Percentiles rank a stretch among this genome's conserved stretches.
Evolutionary conservation across 1,284 basidiomycete species (phyloP).

Genomic region (Polyporus tsugae): DNA sequence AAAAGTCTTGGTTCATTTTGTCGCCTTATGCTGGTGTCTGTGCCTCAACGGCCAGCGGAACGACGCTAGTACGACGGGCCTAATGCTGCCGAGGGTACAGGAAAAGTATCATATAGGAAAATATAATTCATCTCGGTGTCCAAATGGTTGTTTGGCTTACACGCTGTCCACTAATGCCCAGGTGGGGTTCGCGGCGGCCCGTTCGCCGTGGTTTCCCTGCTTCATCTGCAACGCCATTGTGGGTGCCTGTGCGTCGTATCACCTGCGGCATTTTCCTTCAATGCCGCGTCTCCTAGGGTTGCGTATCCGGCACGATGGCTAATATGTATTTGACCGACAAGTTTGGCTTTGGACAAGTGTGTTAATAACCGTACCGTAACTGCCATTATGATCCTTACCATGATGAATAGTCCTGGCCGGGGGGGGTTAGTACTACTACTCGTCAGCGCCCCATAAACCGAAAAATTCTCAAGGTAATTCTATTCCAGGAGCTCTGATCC

Average conservation of each 20-base stretch:
- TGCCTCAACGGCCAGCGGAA: slow-evolving; percentile 66
- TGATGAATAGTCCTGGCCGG: slow-evolving; percentile 39
- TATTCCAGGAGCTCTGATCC: slow-evolving; percentile 48
- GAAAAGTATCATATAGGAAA: slow-evolving; percentile 55
- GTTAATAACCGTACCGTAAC: background rate
- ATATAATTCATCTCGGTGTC: slow-evolving; percentile 19
- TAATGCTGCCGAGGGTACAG: slow-evolving; percentile 64
- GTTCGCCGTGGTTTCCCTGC: slow-evolving; percentile 54
- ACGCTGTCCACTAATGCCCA: slow-evolving; percentile 27
- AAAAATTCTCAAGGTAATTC: background rate
- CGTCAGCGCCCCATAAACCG: background rate
- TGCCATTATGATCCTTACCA: background rate
- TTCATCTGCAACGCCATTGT: slow-evolving; percentile 57
- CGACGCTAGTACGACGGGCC: slow-evolving; percentile 62
- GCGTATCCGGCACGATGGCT: slow-evolving; percentile 56
- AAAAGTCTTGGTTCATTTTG: slow-evolving; percentile 42
- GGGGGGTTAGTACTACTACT: background rate
- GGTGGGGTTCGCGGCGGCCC: no score
- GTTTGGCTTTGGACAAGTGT: slow-evolving; percentile 69
- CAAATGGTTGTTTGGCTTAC: background rate
- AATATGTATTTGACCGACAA: slow-evolving; percentile 65
- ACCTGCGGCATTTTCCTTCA: background rate
- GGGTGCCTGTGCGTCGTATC: slow-evolving; percentile 26
- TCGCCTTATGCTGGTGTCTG: slow-evolving; percentile 45
- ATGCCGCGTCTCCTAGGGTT: slow-evolving; percentile 50